phyloP scores from a whole-genome alignment of 2,329 filamentous ascomycete genomes.

The Fusarium sp. region DNA sequence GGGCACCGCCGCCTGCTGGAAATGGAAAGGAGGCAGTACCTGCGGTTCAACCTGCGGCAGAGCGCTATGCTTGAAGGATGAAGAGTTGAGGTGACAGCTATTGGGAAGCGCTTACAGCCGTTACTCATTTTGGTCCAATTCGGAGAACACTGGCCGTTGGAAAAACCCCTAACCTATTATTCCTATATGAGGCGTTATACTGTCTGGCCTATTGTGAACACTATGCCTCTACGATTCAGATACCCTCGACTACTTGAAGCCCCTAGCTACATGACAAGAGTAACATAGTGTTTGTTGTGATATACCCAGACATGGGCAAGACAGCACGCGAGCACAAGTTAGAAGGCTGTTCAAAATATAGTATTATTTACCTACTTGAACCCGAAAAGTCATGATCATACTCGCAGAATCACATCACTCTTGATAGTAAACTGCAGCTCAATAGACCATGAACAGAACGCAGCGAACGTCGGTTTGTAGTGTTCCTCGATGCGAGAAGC shows the following conservation, averaged over 20 bases:
- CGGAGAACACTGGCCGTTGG: neutral
- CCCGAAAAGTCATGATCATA: neutral
- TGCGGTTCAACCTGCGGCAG: constrained; percentile 7
- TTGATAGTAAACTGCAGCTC: no score
- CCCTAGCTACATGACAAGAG: neutral
- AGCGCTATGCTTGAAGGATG: constrained; percentile 27
- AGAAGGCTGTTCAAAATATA: neutral
- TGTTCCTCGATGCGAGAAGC: no score
- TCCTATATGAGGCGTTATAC: neutral
- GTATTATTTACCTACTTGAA: neutral
- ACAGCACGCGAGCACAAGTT: neutral
- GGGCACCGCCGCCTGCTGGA: constrained; percentile 13
- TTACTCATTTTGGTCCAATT: neutral
- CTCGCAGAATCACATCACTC: no score
- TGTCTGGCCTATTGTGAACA: neutral
- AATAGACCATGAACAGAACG: no score
- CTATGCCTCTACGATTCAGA: neutral
- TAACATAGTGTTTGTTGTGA: neutral
- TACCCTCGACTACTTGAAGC: neutral
- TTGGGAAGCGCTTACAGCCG: neutral
- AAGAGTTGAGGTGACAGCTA: neutral
- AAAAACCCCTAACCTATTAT: neutral
- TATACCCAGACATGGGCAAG: neutral
- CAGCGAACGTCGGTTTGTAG: no score
- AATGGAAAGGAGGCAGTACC: constrained; percentile 24